Base-by-base conservation (phyloP, 2,329 filamentous ascomycete species). In the Aureobasidium sp. region DNA sequence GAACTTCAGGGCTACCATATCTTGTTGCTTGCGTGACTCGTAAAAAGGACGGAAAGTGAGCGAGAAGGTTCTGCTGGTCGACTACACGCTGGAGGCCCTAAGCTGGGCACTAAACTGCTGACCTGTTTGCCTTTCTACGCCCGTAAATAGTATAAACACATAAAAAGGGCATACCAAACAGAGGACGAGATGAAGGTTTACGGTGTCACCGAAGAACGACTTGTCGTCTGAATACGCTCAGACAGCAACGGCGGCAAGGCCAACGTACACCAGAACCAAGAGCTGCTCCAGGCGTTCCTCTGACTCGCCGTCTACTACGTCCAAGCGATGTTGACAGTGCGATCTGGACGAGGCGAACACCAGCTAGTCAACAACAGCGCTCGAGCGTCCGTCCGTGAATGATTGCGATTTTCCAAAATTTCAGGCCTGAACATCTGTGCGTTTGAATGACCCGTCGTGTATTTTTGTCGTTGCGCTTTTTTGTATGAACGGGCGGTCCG, bases 161-260 rank as follows among this genome's bases (percentile, higher is more conserved):
- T 24, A 19, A 42, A 39, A 22, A 17, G 33, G 6, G 14, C 17
- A 54, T 27, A 39, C 22, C 50, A 7, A 31, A 54, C 37, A 24
- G 35, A 54, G 14, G 37, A 42, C 5, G 37, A 54, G 37, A 42
- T 19, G 50, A 42, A n/a, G 19, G 24, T 54, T 54, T 19, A 37
- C 15, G 35, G 50, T 24, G 37, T 40, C 35, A 24, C 14, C 15
- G 22, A 27, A 42, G 53, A 48, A 48, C 22, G 33, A 49, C 27
- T 42, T 49, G 42, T 59, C 56, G 56, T 59, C 44, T 19, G 15
- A 29, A 19, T 49, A 59, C 56, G 56, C 56, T 59, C 56, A 49
- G 44, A 27, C n/a, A 39, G 56, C 24, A 50, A 35, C 56, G 56
- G 54, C 44, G 54, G 31, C 42, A 44, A 29, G 42, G 44, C 42